phyloP scores from a whole-genome alignment of 306 rosid genomes.

The Cercis canadensis region DNA sequence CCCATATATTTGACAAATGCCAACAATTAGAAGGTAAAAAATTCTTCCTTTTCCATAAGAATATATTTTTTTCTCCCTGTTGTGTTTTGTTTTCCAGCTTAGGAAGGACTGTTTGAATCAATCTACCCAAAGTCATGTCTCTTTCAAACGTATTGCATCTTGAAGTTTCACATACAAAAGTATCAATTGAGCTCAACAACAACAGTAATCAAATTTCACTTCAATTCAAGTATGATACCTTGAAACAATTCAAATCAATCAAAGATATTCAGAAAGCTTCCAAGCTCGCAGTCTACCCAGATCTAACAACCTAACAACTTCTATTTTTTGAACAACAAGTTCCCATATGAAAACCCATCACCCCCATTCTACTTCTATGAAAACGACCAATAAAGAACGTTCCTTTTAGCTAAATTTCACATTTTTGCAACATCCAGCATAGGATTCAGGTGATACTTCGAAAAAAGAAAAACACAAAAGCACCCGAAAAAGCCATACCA shows the following conservation, averaged over 20 bases:
- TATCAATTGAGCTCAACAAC: conserved; percentile 6
- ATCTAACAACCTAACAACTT: conserved; percentile 37
- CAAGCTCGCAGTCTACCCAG: conserved; percentile 18
- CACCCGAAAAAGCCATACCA: not conserved
- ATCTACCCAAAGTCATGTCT: not conserved
- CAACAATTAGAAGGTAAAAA: not conserved
- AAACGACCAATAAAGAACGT: not conserved
- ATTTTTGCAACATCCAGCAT: conserved; percentile 17
- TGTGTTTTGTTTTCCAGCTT: not conserved
- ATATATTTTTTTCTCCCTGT: not conserved
- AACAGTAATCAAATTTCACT: conserved; percentile 15
- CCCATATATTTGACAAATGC: not conserved
- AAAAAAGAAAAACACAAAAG: not conserved
- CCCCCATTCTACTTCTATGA: conserved; percentile 18
- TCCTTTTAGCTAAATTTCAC: conserved; percentile 21
- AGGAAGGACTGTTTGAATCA: not conserved
- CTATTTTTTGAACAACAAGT: not conserved
- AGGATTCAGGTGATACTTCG: conserved; percentile 5
- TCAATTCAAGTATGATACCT: not conserved
- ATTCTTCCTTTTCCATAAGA: not conserved
- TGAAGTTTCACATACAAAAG: conserved; percentile 20
- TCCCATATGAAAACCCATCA: not conserved
- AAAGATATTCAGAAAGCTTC: conserved; percentile 22
- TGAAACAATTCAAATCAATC: not conserved
- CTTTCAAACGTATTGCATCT: conserved; percentile 14